Percentiles rank a stretch among this genome's conserved stretches.
Evolutionary conservation across 306 rosid genomes (phyloP).

Genomic region (Cicer yamashitae): DNA sequence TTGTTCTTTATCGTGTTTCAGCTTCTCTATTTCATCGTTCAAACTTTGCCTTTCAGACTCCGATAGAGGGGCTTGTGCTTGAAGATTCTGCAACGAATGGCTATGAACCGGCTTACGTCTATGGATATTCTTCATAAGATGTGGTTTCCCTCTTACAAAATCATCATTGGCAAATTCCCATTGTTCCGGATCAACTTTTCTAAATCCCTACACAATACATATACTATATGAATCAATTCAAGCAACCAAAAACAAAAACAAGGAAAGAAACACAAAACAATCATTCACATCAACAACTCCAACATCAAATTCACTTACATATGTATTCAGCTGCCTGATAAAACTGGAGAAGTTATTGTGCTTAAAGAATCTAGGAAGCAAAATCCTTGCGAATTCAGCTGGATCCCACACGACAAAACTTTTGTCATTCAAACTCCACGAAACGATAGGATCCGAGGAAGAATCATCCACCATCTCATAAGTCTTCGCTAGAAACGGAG

Average conservation of each 20-base stretch:
- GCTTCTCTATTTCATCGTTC: slow-evolving; percentile 68
- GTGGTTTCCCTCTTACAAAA: slow-evolving; percentile 83
- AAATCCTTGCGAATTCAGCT: slow-evolving; percentile 73
- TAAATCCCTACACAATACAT: slow-evolving; percentile 70
- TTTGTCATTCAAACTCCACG: slow-evolving; percentile 67
- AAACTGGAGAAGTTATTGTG: slow-evolving; percentile 97
- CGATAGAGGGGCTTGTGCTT: slow-evolving; percentile 57
- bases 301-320: slow-evolving; percentile 63
- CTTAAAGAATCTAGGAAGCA: slow-evolving; percentile 88
- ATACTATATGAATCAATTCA: slow-evolving; percentile 33
- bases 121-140: slow-evolving; percentile 81
- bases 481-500: slow-evolving; percentile 87
- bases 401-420: slow-evolving; percentile 94
- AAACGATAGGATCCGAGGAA: slow-evolving; percentile 70
- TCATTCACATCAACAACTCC: slow-evolving; percentile 9
- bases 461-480: slow-evolving; percentile 97
- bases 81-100: slow-evolving; percentile 83
- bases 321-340: slow-evolving; percentile 93
- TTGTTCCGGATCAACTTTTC: slow-evolving; percentile 88
- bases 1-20: slow-evolving; percentile 63
- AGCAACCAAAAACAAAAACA: slow-evolving; percentile 28
- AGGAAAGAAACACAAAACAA: slow-evolving; percentile 22
- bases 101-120: slow-evolving; percentile 96
- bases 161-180: slow-evolving; percentile 96
- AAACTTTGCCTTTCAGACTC: slow-evolving; percentile 76